phyloP scores from a whole-genome alignment of 345 rosid species.

The Cochlearia excelsa region DNA sequence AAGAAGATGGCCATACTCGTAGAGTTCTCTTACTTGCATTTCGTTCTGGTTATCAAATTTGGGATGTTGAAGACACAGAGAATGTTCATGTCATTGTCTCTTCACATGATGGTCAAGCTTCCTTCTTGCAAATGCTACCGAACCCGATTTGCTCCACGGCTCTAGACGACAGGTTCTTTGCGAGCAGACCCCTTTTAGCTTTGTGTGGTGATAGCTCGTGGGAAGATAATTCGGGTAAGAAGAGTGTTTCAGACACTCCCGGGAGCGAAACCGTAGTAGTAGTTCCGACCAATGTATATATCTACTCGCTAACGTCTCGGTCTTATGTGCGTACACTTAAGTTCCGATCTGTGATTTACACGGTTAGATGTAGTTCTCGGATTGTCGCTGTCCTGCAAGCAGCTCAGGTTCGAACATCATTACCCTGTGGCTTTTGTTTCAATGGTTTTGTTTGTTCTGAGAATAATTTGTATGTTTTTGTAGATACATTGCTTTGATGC shows the following conservation, averaged over 20 bases:
- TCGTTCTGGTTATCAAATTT: constrained; percentile 87
- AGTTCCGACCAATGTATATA: constrained; percentile 52
- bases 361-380: constrained; percentile 87
- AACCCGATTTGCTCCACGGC: constrained; percentile 45
- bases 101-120: constrained; percentile 71
- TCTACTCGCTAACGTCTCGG: constrained; percentile 82
- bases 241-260: constrained; percentile 39
- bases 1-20: constrained; percentile 45
- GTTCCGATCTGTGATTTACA: constrained; percentile 69
- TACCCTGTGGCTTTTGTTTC: background rate
- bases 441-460: constrained; percentile 7
- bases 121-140: constrained; percentile 80
- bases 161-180: constrained; percentile 48
- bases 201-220: constrained; percentile 57
- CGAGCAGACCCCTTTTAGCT: constrained; percentile 68
- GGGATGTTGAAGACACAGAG: constrained; percentile 94
- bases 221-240: constrained; percentile 46
- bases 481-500: constrained; percentile 88
- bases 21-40: constrained; percentile 75
- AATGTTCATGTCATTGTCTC: constrained; percentile 74
- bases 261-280: constrained; percentile 35
- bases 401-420: constrained; percentile 58
- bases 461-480: constrained; percentile 32
- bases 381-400: constrained; percentile 79
- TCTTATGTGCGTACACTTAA: constrained; percentile 65